These are phyloP conservation scores for Graphiopsis chlorocephala DNA, from an alignment of 2,329 filamentous ascomycete species.

Conservation along the genomic window DNA sequence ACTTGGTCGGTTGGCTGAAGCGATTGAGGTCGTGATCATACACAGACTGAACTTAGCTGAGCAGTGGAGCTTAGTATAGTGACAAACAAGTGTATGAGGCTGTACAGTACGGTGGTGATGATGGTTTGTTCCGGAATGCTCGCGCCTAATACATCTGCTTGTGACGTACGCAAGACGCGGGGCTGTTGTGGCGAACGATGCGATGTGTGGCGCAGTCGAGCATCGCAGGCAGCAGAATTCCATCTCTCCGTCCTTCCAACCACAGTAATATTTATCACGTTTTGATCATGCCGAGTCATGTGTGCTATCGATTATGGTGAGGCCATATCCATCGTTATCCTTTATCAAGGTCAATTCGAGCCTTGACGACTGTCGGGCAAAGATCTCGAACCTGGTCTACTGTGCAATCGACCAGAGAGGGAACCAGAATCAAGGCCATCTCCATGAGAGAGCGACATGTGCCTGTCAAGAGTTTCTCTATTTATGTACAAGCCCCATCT, in stretches of 20 bases:
- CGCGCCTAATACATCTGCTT: conserved; percentile 2
- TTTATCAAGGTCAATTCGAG: neutral
- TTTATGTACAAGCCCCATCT: no score
- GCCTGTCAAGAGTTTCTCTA: no score
- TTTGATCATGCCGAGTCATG: neutral
- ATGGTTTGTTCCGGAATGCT: conserved; percentile 6
- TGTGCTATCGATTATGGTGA: neutral
- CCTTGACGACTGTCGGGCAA: neutral
- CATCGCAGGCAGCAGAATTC: conserved; percentile 1
- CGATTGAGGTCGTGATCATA: neutral
- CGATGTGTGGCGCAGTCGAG: neutral
- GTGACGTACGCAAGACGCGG: conserved; percentile 5
- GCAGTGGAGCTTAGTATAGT: neutral
- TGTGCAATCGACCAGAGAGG: no score
- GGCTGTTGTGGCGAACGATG: conserved; percentile 6
- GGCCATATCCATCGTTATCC: neutral
- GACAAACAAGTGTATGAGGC: neutral
- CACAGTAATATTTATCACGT: neutral
- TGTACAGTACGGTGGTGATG: neutral
- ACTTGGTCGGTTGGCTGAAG: neutral
- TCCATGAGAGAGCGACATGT: no score
- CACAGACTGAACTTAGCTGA: neutral
- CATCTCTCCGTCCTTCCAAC: neutral
- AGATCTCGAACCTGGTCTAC: neutral
- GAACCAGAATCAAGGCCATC: no score